Base-by-base conservation (phyloP, 192 early-diverging fungal genomes). In the Linnemannia schmuckeri region DNA sequence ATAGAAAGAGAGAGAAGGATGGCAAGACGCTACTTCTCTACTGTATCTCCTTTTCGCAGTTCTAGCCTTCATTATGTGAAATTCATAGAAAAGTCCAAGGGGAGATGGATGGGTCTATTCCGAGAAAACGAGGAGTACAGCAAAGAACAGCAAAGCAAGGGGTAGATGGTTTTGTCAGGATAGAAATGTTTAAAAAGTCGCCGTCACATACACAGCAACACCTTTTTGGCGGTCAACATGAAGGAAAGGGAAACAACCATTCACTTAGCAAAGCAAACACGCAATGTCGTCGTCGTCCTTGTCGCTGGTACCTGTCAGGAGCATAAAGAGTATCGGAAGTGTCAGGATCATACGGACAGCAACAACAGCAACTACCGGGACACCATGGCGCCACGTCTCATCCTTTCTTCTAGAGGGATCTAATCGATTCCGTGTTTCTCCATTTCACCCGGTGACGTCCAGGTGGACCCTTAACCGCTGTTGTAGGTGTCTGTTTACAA, bases 251-350 rank as follows among this genome's bases (percentile, higher is more conserved):
- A 66, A 66, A 33, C 30, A 57, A 33, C 61, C 13, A 27, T 30
- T 66, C 30, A 6, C 30, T 66, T 13, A 66, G 12, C 61, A 30
- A 33, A 33, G 10, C 49, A 52, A 52, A 20, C 49, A 22, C 49
- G 61, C 13, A 30, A 66, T 66, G 61, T 15, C 30, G 61, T 66
- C 61, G 61, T 33, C 61, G 61, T 35, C 61, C n/a, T 35, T 66
- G 61, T 66, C 61, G 61, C 61, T 66, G 61, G 30, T 30, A 33
- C 30, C 61, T 22, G 40, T 72, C 41, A 27, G 40, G 70, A 71
- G 70, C 70, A 71, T 71, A 30, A 71, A 20, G 70, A 41, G 70
- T 24, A 41, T 71, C 69, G 37, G 69, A 40, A 71, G 22, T 22
- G 8, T 72, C 30, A 42, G 69, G 49, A 35, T 4, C 55, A 22